Evolutionary conservation across 2,329 filamentous ascomycete genomes (phyloP).

Genomic region (Nemania sp.): DNA sequence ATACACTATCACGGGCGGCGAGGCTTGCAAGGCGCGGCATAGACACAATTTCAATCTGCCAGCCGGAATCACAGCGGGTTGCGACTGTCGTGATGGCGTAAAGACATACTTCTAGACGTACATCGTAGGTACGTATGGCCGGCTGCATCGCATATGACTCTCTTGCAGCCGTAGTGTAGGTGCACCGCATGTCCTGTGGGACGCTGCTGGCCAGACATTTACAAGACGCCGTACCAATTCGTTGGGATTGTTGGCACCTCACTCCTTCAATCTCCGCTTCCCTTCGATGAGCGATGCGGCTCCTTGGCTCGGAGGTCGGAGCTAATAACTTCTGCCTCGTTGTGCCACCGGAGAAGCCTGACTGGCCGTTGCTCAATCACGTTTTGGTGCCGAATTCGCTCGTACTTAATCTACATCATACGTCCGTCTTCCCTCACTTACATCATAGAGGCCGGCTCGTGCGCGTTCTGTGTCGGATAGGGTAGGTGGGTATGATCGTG

Average conservation of each 20-base stretch:
- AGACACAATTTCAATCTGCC: too few relatives aligned
- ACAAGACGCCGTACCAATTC: conserved; percentile 9
- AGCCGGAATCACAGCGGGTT: too few relatives aligned
- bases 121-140: conserved; percentile 12
- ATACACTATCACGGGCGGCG: too few relatives aligned
- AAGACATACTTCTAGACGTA: too few relatives aligned
- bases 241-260: conserved; percentile 1
- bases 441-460: not conserved
- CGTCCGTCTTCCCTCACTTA: not conserved
- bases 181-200: conserved; percentile 4
- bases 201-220: conserved; percentile 10
- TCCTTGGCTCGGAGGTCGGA: not conserved
- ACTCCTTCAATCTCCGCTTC: not conserved
- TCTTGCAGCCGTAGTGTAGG: conserved; percentile 6
- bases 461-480: not conserved
- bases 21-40: too few relatives aligned
- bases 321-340: not conserved
- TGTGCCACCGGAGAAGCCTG: conserved; percentile 3
- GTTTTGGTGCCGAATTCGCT: conserved; percentile 7
- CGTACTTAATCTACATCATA: conserved; percentile 1
- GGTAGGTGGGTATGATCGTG: too few relatives aligned
- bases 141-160: conserved; percentile 7
- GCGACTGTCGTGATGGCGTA: too few relatives aligned
- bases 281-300: not conserved
- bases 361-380: conserved; percentile 8